Evolutionary conservation across 179 eudicot genomes (phyloP).

Genomic region (Beta macrorhiza): DNA sequence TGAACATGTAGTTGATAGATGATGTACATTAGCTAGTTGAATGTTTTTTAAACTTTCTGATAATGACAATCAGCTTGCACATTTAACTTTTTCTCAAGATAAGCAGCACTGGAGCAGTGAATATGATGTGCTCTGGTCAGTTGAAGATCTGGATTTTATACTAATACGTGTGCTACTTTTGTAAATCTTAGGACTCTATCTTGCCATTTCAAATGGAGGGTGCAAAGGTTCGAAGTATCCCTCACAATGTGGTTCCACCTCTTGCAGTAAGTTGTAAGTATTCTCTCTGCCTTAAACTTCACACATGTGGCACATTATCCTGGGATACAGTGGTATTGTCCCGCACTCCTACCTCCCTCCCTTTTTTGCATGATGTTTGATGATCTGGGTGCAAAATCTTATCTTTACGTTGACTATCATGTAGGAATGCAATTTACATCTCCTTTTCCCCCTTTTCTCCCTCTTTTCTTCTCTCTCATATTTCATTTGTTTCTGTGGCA

Average conservation of each 20-base stretch:
- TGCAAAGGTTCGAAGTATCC: conserved; percentile 77
- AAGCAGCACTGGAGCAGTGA: background rate
- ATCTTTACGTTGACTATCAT: background rate
- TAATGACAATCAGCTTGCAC: background rate
- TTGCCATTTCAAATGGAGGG: conserved; percentile 59
- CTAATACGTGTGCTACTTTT: background rate
- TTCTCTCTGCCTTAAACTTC: conserved; percentile 12
- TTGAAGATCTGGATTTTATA: background rate
- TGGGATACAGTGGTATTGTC: background rate
- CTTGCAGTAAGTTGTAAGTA: conserved; percentile 93
- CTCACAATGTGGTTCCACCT: conserved; percentile 72
- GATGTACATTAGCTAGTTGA: background rate
- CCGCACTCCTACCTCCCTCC: too few relatives aligned
- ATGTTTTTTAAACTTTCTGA: background rate
- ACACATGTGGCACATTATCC: background rate
- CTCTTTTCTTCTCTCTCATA: background rate
- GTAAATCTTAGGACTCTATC: conserved; percentile 51
- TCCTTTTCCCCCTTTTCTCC: background rate
- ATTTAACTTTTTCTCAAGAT: background rate
- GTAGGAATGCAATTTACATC: background rate
- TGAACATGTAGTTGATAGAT: conserved; percentile 10
- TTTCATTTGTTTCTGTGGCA: background rate
- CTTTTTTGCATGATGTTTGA: too few relatives aligned
- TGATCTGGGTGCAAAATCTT: background rate
- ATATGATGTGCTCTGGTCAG: background rate